Conservation (phyloP, 345 rosid species). For the Trapa incisa region DNA sequence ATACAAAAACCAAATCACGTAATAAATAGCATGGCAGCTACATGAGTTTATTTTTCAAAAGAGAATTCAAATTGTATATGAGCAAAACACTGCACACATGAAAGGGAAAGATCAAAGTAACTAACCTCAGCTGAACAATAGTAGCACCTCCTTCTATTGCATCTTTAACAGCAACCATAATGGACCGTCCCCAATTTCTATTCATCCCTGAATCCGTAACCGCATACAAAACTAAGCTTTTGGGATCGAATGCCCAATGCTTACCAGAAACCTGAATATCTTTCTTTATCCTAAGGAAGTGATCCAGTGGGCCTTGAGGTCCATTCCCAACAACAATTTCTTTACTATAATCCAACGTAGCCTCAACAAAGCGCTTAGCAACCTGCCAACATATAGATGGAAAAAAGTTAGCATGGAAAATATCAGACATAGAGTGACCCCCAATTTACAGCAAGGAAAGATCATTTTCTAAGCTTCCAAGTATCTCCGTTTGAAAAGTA, state of each 20-base stretch:
- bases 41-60: not conserved
- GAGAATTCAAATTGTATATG: not conserved
- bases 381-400: conserved; percentile 30
- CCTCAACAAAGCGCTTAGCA: conserved; percentile 57
- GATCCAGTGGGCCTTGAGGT: conserved; percentile 89
- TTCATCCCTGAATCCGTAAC: conserved; percentile 84
- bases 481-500: not conserved
- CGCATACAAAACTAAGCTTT: conserved; percentile 64
- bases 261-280: conserved; percentile 17
- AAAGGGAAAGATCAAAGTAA: conserved; percentile 1
- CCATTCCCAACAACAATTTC: conserved; percentile 73
- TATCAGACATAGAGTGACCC: not conserved
- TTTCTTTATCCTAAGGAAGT: conserved; percentile 47
- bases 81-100: not conserved
- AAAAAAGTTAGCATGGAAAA: conserved; percentile 1
- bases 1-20: not conserved
- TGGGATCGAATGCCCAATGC: conserved; percentile 39
- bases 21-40: not conserved
- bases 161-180: conserved; percentile 48
- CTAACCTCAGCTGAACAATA: conserved; percentile 73
- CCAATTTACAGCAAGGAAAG: not conserved
- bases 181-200: conserved; percentile 62
- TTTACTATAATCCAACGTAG: conserved; percentile 62
- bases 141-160: conserved; percentile 91
- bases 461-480: not conserved